Base-by-base conservation (phyloP, 73 alveolate genomes). In the Tetrahymena elliotti region DNA sequence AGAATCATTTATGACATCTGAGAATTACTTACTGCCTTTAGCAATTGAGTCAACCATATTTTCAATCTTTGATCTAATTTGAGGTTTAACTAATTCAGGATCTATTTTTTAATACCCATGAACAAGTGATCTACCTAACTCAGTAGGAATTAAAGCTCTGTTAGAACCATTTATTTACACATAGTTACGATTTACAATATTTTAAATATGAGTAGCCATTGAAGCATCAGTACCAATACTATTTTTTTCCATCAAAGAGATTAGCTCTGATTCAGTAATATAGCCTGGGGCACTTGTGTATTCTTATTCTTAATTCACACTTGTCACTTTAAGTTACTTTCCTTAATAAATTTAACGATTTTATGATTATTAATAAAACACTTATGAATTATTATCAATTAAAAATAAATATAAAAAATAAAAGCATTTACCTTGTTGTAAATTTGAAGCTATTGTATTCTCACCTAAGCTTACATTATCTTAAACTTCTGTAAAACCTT, bases 161-260 rank as follows among this genome's bases (percentile, higher is more conserved):
- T 98, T 98, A 83, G 96, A 94, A 27, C 98, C 99, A 54, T 94
- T 97, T 34, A 99, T 99, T 94, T 97, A 95, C 38, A 99, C 99
- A 94, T 99, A 99, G 92, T 98, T 98, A 88, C 99, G 96, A 95
- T 99, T 99, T 82, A 99, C 98, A 53, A 99, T 99, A 97, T 99
- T 99, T 97, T 99, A 99, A 88, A 99, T 99, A 96, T 99, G 99
- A 10, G 99, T 98, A 31, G 99, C 99, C 99, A 99, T 99, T 47
- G 99, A 99, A 31, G 99, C 99, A 97, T 99, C 99, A 11, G 99
- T 99, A 27, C 99, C 99, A 33, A 99, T 99, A 52, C 99, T 99
- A 97, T 99, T 96, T 94, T 97, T 97, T 97, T 99, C 99, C 99
- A 99, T 99, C 84, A 97, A 97, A 10, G 99, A 95, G 7, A 99